phyloP scores from a whole-genome alignment of 2,329 filamentous ascomycete species.

The Stagonosporopsis rhizophila region DNA sequence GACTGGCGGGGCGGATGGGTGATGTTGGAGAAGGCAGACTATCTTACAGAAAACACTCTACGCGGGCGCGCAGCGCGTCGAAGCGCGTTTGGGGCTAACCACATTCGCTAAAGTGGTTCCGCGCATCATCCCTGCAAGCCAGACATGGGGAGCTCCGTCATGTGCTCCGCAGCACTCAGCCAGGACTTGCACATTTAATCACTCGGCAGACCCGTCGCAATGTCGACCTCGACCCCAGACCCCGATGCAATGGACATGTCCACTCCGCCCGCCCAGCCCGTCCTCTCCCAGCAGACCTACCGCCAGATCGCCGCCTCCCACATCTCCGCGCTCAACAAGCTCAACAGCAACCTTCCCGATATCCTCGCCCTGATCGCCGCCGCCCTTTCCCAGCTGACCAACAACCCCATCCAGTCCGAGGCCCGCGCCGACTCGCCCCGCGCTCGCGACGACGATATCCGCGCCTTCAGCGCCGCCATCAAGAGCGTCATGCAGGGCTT shows the following conservation, averaged over 20 bases:
- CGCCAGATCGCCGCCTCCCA: conserved; percentile 41
- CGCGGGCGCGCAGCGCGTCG: conserved; percentile 26
- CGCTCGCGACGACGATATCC: conserved; percentile 51
- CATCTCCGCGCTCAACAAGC: conserved; percentile 41
- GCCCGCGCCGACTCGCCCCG: conserved; percentile 45
- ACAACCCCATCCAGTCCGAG: conserved; percentile 59
- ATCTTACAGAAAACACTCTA: conserved; percentile 26
- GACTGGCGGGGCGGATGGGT: conserved; percentile 21
- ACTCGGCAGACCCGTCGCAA: conserved; percentile 3
- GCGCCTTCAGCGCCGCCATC: conserved; percentile 69
- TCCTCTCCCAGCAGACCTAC: conserved; percentile 32
- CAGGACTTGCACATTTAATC: background rate
- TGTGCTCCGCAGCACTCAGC: background rate
- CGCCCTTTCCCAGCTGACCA: conserved; percentile 69
- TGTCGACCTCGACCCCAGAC: conserved; percentile 22
- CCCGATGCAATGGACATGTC: conserved; percentile 14
- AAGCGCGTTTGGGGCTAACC: conserved; percentile 20
- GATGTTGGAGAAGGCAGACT: conserved; percentile 15
- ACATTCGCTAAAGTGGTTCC: conserved; percentile 36
- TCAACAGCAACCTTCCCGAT: conserved; percentile 38
- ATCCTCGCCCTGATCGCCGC: conserved; percentile 81
- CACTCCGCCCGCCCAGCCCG: background rate
- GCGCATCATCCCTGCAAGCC: background rate
- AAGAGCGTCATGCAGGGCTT: conserved; percentile 70
- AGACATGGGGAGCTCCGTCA: background rate